phyloP scores from a whole-genome alignment of 148 eudicot species.

The Dianthus caryophyllus region DNA sequence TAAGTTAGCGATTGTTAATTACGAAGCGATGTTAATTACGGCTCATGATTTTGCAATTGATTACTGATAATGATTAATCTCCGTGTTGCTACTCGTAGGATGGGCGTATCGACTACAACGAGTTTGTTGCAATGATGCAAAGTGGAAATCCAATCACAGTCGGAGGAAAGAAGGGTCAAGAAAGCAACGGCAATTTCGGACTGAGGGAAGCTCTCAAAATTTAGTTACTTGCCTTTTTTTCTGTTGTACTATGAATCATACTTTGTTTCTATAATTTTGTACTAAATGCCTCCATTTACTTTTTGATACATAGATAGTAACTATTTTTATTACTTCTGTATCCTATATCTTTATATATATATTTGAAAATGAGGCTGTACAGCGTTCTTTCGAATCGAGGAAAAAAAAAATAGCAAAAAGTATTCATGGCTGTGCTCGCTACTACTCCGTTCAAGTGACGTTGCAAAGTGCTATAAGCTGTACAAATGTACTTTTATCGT shows the following conservation, averaged over 20 bases:
- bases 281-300: background rate
- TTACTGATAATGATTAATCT: background rate
- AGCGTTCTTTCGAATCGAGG: slow-evolving; percentile 14
- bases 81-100: slow-evolving; percentile 40
- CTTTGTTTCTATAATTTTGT: background rate
- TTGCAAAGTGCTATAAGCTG: too few relatives aligned
- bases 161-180: slow-evolving; percentile 49
- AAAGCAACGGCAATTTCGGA: slow-evolving; percentile 46
- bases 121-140: slow-evolving; percentile 77
- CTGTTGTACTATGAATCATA: background rate
- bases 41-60: background rate
- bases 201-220: slow-evolving; percentile 51
- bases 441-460: too few relatives aligned
- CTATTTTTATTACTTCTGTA: slow-evolving; percentile 5
- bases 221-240: slow-evolving; percentile 30
- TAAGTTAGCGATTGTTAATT: background rate
- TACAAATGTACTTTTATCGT: too few relatives aligned
- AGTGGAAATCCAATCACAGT: slow-evolving; percentile 40
- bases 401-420: too few relatives aligned
- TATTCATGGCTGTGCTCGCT: slow-evolving; percentile 1
- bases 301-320: background rate
- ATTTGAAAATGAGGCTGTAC: slow-evolving; percentile 20
- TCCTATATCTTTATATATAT: too few relatives aligned
- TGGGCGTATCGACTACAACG: slow-evolving; percentile 77
- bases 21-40: background rate